Conservation (phyloP, 1,284 basidiomycete genomes). For the Cryptococcus sp. region DNA sequence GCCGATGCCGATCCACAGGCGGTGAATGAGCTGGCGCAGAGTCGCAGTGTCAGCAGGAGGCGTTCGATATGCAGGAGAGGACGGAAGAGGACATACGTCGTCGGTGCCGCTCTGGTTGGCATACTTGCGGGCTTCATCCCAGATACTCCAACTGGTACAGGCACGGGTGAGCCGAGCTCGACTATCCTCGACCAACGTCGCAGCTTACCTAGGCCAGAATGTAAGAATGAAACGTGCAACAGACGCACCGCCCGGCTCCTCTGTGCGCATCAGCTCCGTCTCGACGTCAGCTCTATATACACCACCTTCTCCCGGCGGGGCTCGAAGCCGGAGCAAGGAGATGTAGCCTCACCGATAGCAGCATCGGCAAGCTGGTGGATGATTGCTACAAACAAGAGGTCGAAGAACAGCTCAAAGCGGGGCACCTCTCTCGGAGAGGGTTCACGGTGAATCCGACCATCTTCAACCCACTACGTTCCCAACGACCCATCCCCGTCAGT, state of each 20-base stretch:
- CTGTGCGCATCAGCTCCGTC: slow-evolving; percentile 5
- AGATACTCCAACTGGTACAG: slow-evolving; percentile 40
- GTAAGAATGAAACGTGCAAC: slow-evolving; percentile 39
- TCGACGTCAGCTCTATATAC: too few relatives aligned
- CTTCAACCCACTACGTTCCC: not conserved
- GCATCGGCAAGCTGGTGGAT: slow-evolving; percentile 50
- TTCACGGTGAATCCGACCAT: slow-evolving; percentile 28
- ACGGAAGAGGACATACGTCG: slow-evolving; percentile 30
- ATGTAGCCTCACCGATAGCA: slow-evolving; percentile 25
- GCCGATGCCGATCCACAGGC: slow-evolving; percentile 46
- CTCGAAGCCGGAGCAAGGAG: not conserved
- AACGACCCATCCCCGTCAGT: not conserved
- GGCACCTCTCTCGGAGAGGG: slow-evolving; percentile 24
- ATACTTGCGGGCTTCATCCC: slow-evolving; percentile 48
- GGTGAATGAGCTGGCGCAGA: slow-evolving; percentile 36
- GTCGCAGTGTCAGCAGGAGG: not conserved
- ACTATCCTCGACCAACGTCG: not conserved
- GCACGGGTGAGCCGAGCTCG: not conserved
- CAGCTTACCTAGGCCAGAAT: slow-evolving; percentile 42
- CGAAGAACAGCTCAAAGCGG: slow-evolving; percentile 51
- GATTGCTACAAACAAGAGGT: slow-evolving; percentile 50
- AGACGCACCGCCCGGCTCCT: slow-evolving; percentile 24
- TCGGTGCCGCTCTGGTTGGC: slow-evolving; percentile 46
- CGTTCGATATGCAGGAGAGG: not conserved
- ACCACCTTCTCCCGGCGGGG: too few relatives aligned